Base-by-base conservation (phyloP, 1,139 yeast genomes). In the Debaryomycetaceae sp. region DNA sequence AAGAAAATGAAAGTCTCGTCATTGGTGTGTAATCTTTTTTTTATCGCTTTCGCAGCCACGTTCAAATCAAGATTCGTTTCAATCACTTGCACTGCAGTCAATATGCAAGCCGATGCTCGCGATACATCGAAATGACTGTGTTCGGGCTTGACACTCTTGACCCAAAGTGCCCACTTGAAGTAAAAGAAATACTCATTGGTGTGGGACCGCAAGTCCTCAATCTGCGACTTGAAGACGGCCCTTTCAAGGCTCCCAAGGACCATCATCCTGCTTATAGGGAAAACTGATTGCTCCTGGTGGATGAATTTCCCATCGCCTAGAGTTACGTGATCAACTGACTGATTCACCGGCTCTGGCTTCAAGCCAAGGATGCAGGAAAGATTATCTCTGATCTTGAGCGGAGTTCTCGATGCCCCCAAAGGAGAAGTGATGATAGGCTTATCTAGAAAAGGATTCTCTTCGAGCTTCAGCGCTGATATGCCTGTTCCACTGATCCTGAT, bases 121-220 rank as follows among this genome's bases (percentile, higher is more conserved):
- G n/a, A n/a, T n/a, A n/a, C n/a, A n/a, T n/a, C n/a, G n/a, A n/a
- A n/a, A n/a, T n/a, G n/a, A 12, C 11, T 14, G 4, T 28, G 31
- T 4, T 34, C 17, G 12, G 23, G 18, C 18, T 38, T 39, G 7
- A 25, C 31, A 5, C 33, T 22, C 10, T 27, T 18, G 5, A 29
- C 9, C 49, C 49, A 50, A 3, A 47, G 31, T 3, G 34, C 35
- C 58, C 58, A 53, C 13, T 42, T 41, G 30, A 36, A 46, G 26
- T 49, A 50, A 10, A 45, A 43, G 4, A 44, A 45, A 22, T 40
- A 45, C 21, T 48, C 48, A 10, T 32, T 31, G 10, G 33, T 25
- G 1, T 26, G 28, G 8, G 30, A 30, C 30, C 40, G 44, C 10
- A 48, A 34, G n/a, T 29, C 24, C 13, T 31, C 28, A 16, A 42